Conservation (phyloP, 179 eudicot species). For the Nepenthes alata region DNA sequence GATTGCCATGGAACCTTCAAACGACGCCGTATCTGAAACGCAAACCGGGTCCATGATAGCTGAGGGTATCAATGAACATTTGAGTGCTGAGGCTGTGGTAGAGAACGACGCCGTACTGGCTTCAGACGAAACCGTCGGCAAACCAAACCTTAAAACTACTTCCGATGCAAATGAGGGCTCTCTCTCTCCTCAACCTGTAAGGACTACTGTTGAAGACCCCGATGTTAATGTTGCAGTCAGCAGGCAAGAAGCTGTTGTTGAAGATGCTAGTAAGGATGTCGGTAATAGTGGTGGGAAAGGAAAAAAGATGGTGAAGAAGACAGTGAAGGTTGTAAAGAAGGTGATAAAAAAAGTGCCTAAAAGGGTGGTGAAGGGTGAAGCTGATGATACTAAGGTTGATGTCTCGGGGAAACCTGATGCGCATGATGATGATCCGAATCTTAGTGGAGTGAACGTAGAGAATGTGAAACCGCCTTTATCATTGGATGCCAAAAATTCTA, state of each 20-base stretch:
- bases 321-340: slow-evolving; percentile 45
- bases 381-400: slow-evolving; percentile 4
- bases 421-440: neutral
- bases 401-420: slow-evolving; percentile 5
- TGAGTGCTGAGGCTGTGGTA: neutral
- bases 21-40: neutral
- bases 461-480: slow-evolving; percentile 2
- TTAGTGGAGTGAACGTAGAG: neutral
- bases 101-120: neutral
- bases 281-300: slow-evolving; percentile 10
- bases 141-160: slow-evolving; percentile 11
- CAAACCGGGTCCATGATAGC: neutral
- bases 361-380: slow-evolving; percentile 14
- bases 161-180: neutral
- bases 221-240: neutral
- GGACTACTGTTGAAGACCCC: neutral
- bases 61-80: neutral
- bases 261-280: neutral
- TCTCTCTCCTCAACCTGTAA: slow-evolving; percentile 2
- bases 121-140: neutral
- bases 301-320: slow-evolving; percentile 30
- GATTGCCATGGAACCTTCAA: neutral
- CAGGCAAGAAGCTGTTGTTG: neutral
- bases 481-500: slow-evolving; percentile 13
- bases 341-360: slow-evolving; percentile 41